phyloP scores from a whole-genome alignment of 139 green algal genomes.

The Coelastrella sp. region DNA sequence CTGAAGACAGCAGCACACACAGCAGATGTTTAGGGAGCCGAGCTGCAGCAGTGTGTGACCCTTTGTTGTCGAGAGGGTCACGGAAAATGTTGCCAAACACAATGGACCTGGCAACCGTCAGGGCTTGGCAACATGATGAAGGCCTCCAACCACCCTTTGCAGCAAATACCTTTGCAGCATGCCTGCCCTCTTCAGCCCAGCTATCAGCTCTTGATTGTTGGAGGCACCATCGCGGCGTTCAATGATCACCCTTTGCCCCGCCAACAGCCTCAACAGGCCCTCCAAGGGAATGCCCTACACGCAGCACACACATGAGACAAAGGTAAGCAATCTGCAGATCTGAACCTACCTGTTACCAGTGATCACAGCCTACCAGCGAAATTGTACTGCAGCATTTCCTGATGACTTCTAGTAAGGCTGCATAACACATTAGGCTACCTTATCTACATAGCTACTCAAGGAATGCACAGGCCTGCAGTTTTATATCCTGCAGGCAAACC shows the following conservation, averaged over 20 bases:
- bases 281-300: constrained; percentile 47
- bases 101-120: no score
- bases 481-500: background rate
- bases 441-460: background rate
- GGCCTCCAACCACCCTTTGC: background rate
- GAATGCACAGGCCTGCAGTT: background rate
- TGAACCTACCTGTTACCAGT: no score
- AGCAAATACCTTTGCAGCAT: constrained; percentile 51
- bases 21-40: no score
- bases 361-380: no score
- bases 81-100: background rate
- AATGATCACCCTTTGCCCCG: constrained; percentile 49
- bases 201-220: constrained; percentile 71
- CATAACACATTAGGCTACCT: no score
- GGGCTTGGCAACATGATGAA: background rate
- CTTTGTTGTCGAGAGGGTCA: no score
- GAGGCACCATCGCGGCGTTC: constrained; percentile 45
- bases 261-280: constrained; percentile 66
- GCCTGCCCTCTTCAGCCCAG: constrained; percentile 56
- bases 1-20: constrained; percentile 51
- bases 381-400: no score
- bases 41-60: no score
- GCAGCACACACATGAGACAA: no score
- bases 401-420: no score
- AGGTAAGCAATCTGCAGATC: no score